phyloP scores from a whole-genome alignment of 176 grass and related monocot genomes.

The Oryza rufipogon region DNA sequence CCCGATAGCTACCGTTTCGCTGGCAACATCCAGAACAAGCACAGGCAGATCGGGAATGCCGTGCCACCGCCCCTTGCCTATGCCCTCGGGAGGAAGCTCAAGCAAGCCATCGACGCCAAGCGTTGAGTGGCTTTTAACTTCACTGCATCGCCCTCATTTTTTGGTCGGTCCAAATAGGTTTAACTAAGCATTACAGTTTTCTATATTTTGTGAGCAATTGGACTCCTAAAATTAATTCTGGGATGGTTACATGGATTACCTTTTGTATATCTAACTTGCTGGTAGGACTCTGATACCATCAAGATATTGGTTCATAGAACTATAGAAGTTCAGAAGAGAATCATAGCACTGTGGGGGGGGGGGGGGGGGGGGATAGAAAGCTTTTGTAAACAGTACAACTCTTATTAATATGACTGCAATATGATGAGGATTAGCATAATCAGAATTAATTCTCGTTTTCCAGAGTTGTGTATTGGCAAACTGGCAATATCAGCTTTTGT shows the following conservation, averaged over 20 bases:
- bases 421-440: background rate
- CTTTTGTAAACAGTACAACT: conserved; percentile 2
- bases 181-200: background rate
- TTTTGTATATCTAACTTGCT: conserved; percentile 9
- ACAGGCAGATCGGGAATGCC: conserved; percentile 80
- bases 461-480: background rate
- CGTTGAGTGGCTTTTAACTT: conserved; percentile 8
- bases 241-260: background rate
- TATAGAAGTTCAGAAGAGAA: conserved; percentile 19
- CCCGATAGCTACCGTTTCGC: conserved; percentile 64
- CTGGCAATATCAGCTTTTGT: background rate
- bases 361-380: background rate
- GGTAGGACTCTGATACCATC: conserved; percentile 20
- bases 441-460: background rate
- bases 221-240: conserved; percentile 17
- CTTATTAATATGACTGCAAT: conserved; percentile 6
- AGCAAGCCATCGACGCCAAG: conserved; percentile 59
- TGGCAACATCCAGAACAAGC: conserved; percentile 78
- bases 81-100: conserved; percentile 69
- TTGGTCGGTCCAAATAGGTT: conserved; percentile 23
- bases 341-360: background rate
- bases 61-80: conserved; percentile 86
- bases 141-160: conserved; percentile 10
- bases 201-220: conserved; percentile 27
- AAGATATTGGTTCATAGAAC: conserved; percentile 16